A percentile compares a stretch with the other conserved stretches of the same genome.
Evolutionary conservation across 2,329 filamentous ascomycete genomes (phyloP).

Genomic region (Colletotrichum sp.): DNA sequence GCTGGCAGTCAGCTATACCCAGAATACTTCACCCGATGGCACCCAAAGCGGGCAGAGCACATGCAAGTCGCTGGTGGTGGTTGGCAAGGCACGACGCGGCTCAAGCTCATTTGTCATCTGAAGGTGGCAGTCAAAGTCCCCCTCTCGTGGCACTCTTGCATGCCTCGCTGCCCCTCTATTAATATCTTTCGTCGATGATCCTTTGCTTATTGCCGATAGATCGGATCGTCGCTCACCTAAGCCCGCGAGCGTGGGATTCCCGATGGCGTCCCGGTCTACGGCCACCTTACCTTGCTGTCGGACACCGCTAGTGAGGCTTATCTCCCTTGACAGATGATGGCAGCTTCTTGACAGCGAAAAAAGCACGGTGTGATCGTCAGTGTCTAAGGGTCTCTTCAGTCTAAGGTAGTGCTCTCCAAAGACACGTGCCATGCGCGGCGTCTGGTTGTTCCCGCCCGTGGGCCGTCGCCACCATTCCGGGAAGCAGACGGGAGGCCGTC

Average conservation of each 20-base stretch:
- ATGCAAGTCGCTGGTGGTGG: not conserved
- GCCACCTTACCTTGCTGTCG: not conserved
- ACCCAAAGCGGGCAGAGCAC: not conserved
- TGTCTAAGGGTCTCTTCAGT: not conserved
- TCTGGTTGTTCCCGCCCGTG: not conserved
- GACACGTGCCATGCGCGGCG: not conserved
- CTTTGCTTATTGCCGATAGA: not conserved
- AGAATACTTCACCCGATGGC: not conserved
- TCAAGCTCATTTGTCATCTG: not conserved
- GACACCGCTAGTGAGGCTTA: not conserved
- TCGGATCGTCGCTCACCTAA: conserved; percentile 6
- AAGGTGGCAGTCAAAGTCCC: not conserved
- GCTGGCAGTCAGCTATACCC: not conserved
- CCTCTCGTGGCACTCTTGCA: not conserved
- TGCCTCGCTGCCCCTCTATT: not conserved
- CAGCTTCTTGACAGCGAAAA: not conserved
- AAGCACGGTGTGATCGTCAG: not conserved
- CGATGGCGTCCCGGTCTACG: not conserved
- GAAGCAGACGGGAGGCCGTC: not conserved
- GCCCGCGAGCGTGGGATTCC: not conserved
- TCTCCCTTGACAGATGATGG: not conserved
- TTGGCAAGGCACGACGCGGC: not conserved
- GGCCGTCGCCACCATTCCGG: not conserved
- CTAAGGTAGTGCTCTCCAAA: not conserved
- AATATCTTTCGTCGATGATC: not conserved